Conservation (phyloP, 768 basidiomycete genomes). For the Auricularia sp. region DNA sequence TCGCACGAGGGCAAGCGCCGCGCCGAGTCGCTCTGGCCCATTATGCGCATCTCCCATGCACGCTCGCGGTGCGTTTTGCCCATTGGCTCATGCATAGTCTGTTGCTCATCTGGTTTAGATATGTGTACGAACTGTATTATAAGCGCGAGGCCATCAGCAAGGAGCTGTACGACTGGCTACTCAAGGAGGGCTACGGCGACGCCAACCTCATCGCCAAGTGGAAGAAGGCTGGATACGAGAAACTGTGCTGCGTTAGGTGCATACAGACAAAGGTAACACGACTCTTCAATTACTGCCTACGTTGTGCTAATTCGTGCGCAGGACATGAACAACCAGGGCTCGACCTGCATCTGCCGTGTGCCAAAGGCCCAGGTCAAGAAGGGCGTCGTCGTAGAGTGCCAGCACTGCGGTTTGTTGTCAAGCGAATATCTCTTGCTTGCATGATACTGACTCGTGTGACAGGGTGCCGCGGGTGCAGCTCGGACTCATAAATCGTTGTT, state of each 20-base stretch:
- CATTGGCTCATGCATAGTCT: too few species aligned
- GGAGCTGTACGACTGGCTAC: conserved; percentile 92
- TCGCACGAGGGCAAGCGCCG: conserved; percentile 97
- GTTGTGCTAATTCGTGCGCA: conserved; percentile 17
- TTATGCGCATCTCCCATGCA: conserved; percentile 96
- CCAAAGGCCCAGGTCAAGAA: conserved; percentile 86
- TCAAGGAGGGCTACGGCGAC: conserved; percentile 96
- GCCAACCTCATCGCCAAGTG: conserved; percentile 96
- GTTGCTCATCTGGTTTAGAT: conserved; percentile 17
- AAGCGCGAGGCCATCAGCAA: conserved; percentile 91
- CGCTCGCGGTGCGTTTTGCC: conserved; percentile 46
- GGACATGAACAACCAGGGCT: conserved; percentile 99
- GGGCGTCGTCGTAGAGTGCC: conserved; percentile 91
- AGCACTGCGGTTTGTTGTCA: conserved; percentile 70
- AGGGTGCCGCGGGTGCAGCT: conserved; percentile 90
- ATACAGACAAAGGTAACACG: conserved; percentile 76
- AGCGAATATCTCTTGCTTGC: neutral
- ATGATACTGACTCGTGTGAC: conserved; percentile 5
- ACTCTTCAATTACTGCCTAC: neutral
- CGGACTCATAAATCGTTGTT: conserved; percentile 48
- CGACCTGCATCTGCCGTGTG: conserved; percentile 94
- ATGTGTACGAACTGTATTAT: conserved; percentile 98
- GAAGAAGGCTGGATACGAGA: conserved; percentile 98
- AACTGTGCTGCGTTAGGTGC: conserved; percentile 91
- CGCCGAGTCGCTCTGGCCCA: conserved; percentile 88